Conservation (phyloP, 257 asterid species). For the Solanum phureja region DNA sequence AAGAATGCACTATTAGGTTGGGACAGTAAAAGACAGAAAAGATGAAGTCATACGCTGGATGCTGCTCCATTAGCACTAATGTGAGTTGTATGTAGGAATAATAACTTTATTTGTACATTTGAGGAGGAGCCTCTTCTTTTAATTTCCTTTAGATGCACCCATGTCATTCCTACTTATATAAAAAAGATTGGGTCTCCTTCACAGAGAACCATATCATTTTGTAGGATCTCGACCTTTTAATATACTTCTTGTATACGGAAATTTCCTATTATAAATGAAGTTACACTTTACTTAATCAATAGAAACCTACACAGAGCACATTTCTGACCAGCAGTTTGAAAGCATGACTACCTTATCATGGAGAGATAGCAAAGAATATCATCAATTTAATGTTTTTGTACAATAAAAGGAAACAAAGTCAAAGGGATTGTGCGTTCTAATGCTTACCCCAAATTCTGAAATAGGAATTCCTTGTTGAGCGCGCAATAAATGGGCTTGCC, state of each 20-base stretch:
- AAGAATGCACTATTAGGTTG: not conserved
- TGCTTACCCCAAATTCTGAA: constrained; percentile 65
- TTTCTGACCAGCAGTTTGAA: not conserved
- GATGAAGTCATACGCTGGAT: not conserved
- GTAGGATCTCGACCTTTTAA: not conserved
- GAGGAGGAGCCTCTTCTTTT: not conserved
- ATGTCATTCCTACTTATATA: not conserved
- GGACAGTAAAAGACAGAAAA: not conserved
- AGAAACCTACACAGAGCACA: not conserved
- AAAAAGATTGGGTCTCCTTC: not conserved
- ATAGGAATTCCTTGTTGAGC: constrained; percentile 78
- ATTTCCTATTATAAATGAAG: not conserved
- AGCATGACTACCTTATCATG: not conserved
- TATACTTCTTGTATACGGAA: not conserved
- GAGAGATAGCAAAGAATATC: not conserved
- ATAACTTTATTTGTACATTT: not conserved
- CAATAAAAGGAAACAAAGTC: not conserved
- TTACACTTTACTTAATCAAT: not conserved
- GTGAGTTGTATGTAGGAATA: not conserved
- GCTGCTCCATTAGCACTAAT: not conserved
- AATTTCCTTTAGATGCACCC: not conserved
- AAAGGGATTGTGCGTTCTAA: not conserved
- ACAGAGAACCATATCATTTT: not conserved
- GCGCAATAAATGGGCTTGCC: constrained; percentile 49
- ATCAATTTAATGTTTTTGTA: not conserved